These are phyloP conservation scores for Meira miltonrushii DNA, from an alignment of 1,284 basidiomycete species.

Conservation along the genomic window DNA sequence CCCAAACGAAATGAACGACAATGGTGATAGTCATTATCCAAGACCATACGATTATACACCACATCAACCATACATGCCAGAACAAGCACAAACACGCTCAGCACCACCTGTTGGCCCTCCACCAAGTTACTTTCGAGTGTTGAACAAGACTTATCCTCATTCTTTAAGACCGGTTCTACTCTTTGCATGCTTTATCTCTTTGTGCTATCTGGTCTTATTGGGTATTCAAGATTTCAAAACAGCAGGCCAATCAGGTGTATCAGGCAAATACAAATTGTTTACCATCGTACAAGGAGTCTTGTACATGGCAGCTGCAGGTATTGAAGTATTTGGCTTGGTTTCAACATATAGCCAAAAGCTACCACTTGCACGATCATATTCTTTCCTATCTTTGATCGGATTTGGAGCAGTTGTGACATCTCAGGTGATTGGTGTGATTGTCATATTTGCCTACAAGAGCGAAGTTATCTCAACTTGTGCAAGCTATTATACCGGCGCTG, in stretches of 20 bases:
- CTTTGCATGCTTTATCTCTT: slow-evolving; percentile 33
- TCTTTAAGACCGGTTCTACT: slow-evolving; percentile 39
- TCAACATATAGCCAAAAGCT: slow-evolving; percentile 21
- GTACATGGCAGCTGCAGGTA: slow-evolving; percentile 22
- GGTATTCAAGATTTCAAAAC: slow-evolving; percentile 28
- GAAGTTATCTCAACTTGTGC: slow-evolving; percentile 32
- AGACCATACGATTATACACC: not conserved
- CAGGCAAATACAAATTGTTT: slow-evolving; percentile 28
- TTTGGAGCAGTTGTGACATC: slow-evolving; percentile 25
- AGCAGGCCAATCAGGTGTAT: slow-evolving; percentile 19
- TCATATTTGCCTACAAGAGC: slow-evolving; percentile 28
- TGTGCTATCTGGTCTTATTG: slow-evolving; percentile 33
- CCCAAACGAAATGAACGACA: too few relatives aligned
- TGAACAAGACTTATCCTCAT: slow-evolving; percentile 30
- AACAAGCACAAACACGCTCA: slow-evolving; percentile 21
- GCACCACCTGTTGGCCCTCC: slow-evolving; percentile 30
- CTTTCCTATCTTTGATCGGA: slow-evolving; percentile 19
- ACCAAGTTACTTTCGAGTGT: slow-evolving; percentile 30
- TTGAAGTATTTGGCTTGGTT: slow-evolving; percentile 33
- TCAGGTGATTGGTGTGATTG: slow-evolving; percentile 33
- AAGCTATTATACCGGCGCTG: slow-evolving; percentile 24
- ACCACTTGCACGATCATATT: slow-evolving; percentile 13
- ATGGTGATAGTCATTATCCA: not conserved
- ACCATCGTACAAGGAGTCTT: slow-evolving; percentile 28
- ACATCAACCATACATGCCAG: slow-evolving; percentile 1